Percentiles rank a stretch among this genome's conserved stretches.
Evolutionary conservation across 1,139 yeast genomes (phyloP).

Genomic region (Blastobotrys buckinghamii): DNA sequence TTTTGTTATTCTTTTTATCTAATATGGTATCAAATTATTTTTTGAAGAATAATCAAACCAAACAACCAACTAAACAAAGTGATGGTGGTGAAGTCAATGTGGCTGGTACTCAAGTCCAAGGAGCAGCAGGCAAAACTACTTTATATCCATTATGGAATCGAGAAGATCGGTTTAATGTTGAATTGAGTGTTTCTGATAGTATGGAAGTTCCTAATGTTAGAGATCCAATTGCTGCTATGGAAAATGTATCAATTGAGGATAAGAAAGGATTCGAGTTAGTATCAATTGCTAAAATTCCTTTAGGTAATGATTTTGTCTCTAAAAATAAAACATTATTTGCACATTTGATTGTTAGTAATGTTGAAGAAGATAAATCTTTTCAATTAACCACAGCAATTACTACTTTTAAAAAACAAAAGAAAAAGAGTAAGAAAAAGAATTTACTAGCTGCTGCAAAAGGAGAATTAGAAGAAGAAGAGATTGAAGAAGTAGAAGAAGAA

Average conservation of each 20-base stretch:
- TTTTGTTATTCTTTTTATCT: conserved; percentile 3
- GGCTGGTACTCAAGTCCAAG: background rate
- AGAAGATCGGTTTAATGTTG: background rate
- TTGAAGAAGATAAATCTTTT: conserved; percentile 3
- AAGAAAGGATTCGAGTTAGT: background rate
- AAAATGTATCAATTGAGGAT: background rate
- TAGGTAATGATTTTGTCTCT: background rate
- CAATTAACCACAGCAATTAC: conserved; percentile 6
- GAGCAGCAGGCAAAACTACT: background rate
- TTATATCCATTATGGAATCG: conserved; percentile 8
- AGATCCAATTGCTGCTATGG: background rate
- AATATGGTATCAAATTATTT: conserved; percentile 1
- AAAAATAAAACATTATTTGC: conserved; percentile 14
- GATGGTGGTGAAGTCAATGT: background rate
- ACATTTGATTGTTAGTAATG: conserved; percentile 8
- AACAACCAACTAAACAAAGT: background rate
- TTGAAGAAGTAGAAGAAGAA: conserved; percentile 15
- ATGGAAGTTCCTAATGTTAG: background rate
- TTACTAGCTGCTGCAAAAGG: conserved; percentile 25
- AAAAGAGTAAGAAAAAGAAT: conserved; percentile 28
- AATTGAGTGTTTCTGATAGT: conserved; percentile 2
- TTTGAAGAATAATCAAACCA: background rate
- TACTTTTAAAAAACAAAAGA: conserved; percentile 9
- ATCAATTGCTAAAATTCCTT: background rate
- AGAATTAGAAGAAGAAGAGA: conserved; percentile 15